Conservation (phyloP, 371 early-diverging fungal genomes). For the Gilbertella persicaria region DNA sequence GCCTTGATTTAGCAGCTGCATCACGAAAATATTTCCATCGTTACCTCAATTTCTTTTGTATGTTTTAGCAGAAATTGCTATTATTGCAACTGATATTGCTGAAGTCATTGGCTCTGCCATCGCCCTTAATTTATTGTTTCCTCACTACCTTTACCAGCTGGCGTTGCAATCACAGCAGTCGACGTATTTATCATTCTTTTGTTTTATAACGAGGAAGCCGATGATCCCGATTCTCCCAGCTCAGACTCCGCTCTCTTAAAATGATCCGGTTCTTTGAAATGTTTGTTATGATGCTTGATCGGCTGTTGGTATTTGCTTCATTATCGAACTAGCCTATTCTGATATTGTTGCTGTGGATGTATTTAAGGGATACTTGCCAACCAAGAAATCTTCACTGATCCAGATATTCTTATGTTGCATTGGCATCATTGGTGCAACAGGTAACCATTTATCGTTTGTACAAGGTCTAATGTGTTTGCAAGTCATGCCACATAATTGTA, state of each 20-base stretch:
- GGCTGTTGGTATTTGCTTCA: constrained; percentile 72
- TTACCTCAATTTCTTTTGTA: constrained; percentile 63
- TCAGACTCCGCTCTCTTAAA: constrained; percentile 31
- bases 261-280: constrained; percentile 66
- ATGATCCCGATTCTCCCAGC: constrained; percentile 26
- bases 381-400: constrained; percentile 60
- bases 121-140: constrained; percentile 78
- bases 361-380: constrained; percentile 69
- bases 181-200: constrained; percentile 78
- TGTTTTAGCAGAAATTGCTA: constrained; percentile 73
- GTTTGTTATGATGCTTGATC: constrained; percentile 66
- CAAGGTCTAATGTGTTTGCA: background rate
- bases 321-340: constrained; percentile 60
- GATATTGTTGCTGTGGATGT: constrained; percentile 65
- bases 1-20: constrained; percentile 72
- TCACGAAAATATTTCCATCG: constrained; percentile 62
- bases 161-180: constrained; percentile 77
- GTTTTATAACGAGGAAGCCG: constrained; percentile 60
- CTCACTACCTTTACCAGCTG: constrained; percentile 67
- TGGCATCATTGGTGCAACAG: constrained; percentile 85
- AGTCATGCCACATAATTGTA: constrained; percentile 80
- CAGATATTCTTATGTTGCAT: constrained; percentile 74
- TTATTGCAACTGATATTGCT: constrained; percentile 77
- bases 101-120: constrained; percentile 88
- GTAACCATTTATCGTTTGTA: no score